These are phyloP conservation scores for Pseudonectria foliicola DNA, from an alignment of 2,329 filamentous ascomycete species.

Conservation along the genomic window DNA sequence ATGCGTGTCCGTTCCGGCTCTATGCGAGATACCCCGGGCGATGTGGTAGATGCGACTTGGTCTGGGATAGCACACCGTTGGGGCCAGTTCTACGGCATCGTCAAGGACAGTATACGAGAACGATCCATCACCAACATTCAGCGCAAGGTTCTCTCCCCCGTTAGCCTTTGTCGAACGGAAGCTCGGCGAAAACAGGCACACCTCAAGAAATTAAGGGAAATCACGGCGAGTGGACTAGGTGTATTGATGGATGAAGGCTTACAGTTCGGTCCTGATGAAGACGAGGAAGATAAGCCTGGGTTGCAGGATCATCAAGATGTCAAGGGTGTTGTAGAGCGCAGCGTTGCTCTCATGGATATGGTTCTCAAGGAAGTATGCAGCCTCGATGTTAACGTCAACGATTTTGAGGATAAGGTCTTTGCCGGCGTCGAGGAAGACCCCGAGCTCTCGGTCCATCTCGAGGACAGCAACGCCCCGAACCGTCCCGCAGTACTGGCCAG, in stretches of 20 bases:
- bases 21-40: slow-evolving; percentile 21
- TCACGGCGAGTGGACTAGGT: slow-evolving; percentile 80
- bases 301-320: slow-evolving; percentile 44
- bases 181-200: slow-evolving; percentile 66
- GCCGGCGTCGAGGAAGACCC: slow-evolving; percentile 54
- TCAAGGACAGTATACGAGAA: slow-evolving; percentile 67
- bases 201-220: slow-evolving; percentile 65
- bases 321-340: slow-evolving; percentile 71
- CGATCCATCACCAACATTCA: slow-evolving; percentile 65
- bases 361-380: slow-evolving; percentile 66
- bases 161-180: slow-evolving; percentile 68
- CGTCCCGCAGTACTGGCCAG: slow-evolving; percentile 56
- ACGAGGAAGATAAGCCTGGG: slow-evolving; percentile 52
- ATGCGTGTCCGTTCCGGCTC: slow-evolving; percentile 33
- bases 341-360: slow-evolving; percentile 78
- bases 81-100: slow-evolving; percentile 71
- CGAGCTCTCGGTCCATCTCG: slow-evolving; percentile 46
- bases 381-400: slow-evolving; percentile 53
- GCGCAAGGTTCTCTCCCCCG: slow-evolving; percentile 65
- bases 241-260: slow-evolving; percentile 83
- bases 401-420: slow-evolving; percentile 62
- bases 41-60: slow-evolving; percentile 29
- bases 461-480: slow-evolving; percentile 36
- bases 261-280: slow-evolving; percentile 55
- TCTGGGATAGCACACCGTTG: slow-evolving; percentile 44